Evolutionary conservation across 225 moss, liverwort and hornwort species (phyloP).

Genomic region (Polytrichum formosum): DNA sequence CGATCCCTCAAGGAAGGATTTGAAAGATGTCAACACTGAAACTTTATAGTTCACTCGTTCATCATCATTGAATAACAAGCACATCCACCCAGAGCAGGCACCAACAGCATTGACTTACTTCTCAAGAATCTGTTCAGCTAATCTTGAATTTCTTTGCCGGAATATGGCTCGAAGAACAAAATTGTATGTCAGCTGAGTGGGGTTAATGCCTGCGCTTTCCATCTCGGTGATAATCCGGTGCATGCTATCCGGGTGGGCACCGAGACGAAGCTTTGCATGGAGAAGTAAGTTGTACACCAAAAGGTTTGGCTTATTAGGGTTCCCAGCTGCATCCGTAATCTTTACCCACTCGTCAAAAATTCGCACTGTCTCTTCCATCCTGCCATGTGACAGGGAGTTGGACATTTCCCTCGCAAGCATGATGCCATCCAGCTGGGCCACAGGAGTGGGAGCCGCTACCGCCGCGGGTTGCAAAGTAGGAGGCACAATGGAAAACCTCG

Average conservation of each 20-base stretch:
- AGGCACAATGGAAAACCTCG: slow-evolving; percentile 59
- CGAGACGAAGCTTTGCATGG: slow-evolving; percentile 79
- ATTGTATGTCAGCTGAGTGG: slow-evolving; percentile 70
- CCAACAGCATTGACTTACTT: slow-evolving; percentile 35
- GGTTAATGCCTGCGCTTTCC: slow-evolving; percentile 61
- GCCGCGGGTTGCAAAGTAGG: slow-evolving; percentile 34
- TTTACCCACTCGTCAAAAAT: slow-evolving; percentile 89
- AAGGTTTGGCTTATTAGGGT: slow-evolving; percentile 55
- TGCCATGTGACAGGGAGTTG: slow-evolving; percentile 63
- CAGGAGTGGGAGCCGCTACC: slow-evolving; percentile 25
- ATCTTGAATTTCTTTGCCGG: slow-evolving; percentile 66
- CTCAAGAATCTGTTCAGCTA: slow-evolving; percentile 62
- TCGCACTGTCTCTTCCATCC: slow-evolving; percentile 69
- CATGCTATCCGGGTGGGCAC: slow-evolving; percentile 58
- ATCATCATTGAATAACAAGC: no score
- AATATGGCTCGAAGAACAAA: slow-evolving; percentile 79
- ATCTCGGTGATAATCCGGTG: slow-evolving; percentile 62
- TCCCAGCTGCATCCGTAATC: slow-evolving; percentile 57
- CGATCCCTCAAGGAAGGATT: no score
- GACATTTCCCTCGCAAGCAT: slow-evolving; percentile 74
- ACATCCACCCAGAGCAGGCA: no score
- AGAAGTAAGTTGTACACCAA: slow-evolving; percentile 77
- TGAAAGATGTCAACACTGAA: no score
- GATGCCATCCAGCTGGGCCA: slow-evolving; percentile 38
- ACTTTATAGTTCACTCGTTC: no score